Evolutionary conservation across 257 asterid species (phyloP).

Genomic region (Knoxia roxburghii): DNA sequence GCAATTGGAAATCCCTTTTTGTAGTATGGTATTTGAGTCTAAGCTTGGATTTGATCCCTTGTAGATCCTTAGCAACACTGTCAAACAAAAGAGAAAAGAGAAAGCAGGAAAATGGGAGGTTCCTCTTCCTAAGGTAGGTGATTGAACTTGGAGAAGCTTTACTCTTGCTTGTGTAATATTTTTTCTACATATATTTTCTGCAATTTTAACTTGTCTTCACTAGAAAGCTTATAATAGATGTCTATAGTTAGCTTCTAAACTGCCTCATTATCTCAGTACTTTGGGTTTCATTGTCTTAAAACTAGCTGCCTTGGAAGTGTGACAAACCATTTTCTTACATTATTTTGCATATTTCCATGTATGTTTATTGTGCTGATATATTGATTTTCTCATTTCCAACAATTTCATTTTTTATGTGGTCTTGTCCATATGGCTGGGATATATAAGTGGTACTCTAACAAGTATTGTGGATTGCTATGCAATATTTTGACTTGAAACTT

Average conservation of each 20-base stretch:
- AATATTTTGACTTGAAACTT: background rate
- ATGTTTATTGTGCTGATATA: too few species aligned
- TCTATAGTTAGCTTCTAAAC: background rate
- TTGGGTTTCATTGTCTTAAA: background rate
- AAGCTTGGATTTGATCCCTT: conserved; percentile 10
- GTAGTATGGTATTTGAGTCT: background rate
- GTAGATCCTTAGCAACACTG: conserved; percentile 88
- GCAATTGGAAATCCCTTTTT: background rate
- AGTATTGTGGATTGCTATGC: background rate
- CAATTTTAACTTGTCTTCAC: background rate
- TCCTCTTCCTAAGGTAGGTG: conserved; percentile 87
- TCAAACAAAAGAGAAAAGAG: conserved; percentile 94
- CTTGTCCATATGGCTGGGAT: background rate
- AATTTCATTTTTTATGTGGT: background rate
- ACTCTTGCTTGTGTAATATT: background rate
- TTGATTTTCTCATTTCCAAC: background rate
- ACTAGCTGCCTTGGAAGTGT: too few species aligned
- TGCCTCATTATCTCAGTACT: background rate
- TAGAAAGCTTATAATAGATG: background rate
- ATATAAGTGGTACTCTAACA: background rate
- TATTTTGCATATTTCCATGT: too few species aligned
- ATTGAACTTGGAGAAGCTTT: background rate
- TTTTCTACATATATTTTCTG: too few species aligned
- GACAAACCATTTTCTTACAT: too few species aligned
- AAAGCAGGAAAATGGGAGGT: conserved; percentile 99